These are phyloP conservation scores for Senna siamea DNA, from an alignment of 306 rosid genomes.

Conservation along the genomic window DNA sequence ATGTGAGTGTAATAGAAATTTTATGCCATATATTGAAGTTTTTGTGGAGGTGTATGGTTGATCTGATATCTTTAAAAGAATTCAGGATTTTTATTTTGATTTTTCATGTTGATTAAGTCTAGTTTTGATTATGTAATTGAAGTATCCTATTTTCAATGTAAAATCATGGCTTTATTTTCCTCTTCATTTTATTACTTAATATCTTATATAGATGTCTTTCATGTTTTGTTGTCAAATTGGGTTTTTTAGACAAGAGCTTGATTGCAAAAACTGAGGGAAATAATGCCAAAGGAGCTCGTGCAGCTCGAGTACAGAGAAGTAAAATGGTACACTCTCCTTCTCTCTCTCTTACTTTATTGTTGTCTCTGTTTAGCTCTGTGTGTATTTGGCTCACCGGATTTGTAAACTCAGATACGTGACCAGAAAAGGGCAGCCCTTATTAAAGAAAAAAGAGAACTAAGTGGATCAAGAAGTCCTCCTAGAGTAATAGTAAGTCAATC, in stretches of 20 bases:
- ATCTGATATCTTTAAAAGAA: neutral
- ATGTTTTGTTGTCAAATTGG: constrained; percentile 26
- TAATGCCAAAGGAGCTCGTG: constrained; percentile 75
- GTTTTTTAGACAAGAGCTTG: constrained; percentile 55
- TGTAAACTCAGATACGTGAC: constrained; percentile 63
- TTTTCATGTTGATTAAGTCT: neutral
- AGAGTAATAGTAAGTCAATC: constrained; percentile 73
- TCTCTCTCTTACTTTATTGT: neutral
- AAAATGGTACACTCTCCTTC: constrained; percentile 61
- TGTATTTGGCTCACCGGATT: neutral
- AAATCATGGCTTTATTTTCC: neutral
- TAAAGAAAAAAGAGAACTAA: constrained; percentile 80
- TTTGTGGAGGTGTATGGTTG: neutral
- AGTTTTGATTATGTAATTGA: neutral
- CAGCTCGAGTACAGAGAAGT: constrained; percentile 75
- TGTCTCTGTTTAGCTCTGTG: neutral
- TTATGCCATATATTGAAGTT: neutral
- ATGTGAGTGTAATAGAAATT: neutral
- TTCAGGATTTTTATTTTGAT: neutral
- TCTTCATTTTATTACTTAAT: neutral
- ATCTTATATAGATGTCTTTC: neutral
- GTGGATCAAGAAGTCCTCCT: constrained; percentile 88
- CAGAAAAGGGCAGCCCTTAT: constrained; percentile 74
- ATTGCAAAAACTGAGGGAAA: constrained; percentile 56
- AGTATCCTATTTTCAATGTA: neutral